phyloP scores from a whole-genome alignment of 768 basidiomycete species.

The Galerina marginata region DNA sequence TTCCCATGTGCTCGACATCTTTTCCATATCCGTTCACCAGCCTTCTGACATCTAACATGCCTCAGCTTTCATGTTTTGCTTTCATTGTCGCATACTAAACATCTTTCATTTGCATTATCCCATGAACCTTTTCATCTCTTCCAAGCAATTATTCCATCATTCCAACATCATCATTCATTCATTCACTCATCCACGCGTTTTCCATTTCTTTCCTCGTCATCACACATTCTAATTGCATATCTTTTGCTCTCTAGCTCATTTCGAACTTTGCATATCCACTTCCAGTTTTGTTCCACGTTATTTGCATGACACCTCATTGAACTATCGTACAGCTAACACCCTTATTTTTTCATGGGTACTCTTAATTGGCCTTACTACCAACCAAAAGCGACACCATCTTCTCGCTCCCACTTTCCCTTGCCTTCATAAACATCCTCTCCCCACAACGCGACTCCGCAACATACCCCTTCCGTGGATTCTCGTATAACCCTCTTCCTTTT shows the following conservation, averaged over 20 bases:
- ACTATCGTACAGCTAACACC: conserved; percentile 1
- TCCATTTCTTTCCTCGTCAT: conserved; percentile 3
- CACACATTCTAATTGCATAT: conserved; percentile 11
- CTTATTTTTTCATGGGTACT: not conserved
- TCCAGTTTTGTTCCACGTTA: not conserved
- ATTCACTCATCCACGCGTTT: conserved; percentile 3
- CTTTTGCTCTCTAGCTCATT: conserved; percentile 2
- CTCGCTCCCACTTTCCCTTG: conserved; percentile 6
- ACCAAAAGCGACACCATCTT: conserved; percentile 11
- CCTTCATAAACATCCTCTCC: not conserved
- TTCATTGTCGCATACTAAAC: not conserved
- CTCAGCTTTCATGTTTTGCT: not conserved
- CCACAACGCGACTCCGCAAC: not conserved
- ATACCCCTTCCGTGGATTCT: not conserved
- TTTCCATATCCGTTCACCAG: not conserved
- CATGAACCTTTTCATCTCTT: conserved; percentile 4
- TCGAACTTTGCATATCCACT: not conserved
- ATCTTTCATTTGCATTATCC: conserved; percentile 1
- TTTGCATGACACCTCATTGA: conserved; percentile 5
- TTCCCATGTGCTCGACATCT: not conserved
- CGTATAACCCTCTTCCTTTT: not conserved
- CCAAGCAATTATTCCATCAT: conserved; percentile 2
- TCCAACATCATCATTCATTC: not conserved
- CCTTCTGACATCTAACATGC: not conserved
- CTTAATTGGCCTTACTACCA: not conserved